These are phyloP conservation scores for Moricandia arvensis DNA, from an alignment of 345 rosid genomes.

Conservation along the genomic window DNA sequence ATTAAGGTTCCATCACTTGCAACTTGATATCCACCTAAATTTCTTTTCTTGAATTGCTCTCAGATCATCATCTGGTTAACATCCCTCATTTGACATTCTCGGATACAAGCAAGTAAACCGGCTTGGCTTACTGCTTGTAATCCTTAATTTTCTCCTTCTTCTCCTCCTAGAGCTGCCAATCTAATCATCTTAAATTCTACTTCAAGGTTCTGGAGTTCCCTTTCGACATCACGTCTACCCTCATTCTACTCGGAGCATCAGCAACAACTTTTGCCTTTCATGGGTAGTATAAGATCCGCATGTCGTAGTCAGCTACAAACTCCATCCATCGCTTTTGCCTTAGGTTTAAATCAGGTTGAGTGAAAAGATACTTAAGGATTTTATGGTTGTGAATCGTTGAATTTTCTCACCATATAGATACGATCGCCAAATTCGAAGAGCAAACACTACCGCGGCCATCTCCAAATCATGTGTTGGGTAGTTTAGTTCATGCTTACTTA, in stretches of 20 bases:
- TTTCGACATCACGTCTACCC: accelerated
- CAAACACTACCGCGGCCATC: no score
- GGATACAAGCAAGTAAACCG: not conserved
- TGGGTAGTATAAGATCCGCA: not conserved
- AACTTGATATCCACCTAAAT: no score
- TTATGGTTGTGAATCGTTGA: no score
- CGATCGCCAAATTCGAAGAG: no score
- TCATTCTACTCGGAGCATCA: not conserved
- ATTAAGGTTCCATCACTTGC: no score
- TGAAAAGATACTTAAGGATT: not conserved
- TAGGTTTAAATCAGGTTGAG: not conserved
- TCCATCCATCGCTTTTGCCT: not conserved
- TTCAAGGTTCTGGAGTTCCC: not conserved
- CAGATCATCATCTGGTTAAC: not conserved
- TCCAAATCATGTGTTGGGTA: no score
- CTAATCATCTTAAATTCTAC: not conserved
- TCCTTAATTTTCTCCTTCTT: not conserved
- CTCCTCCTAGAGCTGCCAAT: not conserved
- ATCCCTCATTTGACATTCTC: not conserved
- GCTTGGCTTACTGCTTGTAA: not conserved
- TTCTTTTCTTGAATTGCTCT: no score
- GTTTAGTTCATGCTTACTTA: no score
- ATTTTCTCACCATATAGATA: no score
- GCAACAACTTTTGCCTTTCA: not conserved
- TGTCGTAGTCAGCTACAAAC: not conserved